phyloP scores from a whole-genome alignment of 805 yeast species.

The Saccharomycopsis capsularis region DNA sequence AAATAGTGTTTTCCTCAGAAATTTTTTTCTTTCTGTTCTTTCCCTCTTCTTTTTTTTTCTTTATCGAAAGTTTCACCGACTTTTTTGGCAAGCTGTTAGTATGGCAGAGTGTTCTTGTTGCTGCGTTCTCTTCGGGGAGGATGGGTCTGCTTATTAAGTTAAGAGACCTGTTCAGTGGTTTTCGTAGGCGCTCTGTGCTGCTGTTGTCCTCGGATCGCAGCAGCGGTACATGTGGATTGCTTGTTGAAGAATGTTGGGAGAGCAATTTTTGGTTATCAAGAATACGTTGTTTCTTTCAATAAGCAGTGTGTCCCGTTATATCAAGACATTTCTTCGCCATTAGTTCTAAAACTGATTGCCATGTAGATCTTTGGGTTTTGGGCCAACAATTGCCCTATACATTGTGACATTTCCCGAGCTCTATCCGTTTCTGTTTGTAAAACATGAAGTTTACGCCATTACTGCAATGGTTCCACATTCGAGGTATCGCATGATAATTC shows the following conservation, averaged over 20 bases:
- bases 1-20: too few relatives aligned
- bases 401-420: too few relatives aligned
- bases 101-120: background rate
- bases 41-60: conserved; percentile 7
- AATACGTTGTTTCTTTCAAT: conserved; percentile 33
- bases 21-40: too few relatives aligned
- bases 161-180: conserved; percentile 14
- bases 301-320: conserved; percentile 39
- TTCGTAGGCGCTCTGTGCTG: background rate
- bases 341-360: too few relatives aligned
- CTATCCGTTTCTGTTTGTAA: too few relatives aligned
- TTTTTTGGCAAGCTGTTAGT: conserved; percentile 2
- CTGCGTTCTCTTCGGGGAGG: background rate
- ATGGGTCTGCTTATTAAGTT: conserved; percentile 21
- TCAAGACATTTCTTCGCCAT: conserved; percentile 37
- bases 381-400: too few relatives aligned
- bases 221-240: conserved; percentile 9
- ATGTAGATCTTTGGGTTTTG: too few relatives aligned
- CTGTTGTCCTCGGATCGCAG: too few relatives aligned
- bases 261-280: conserved; percentile 37
- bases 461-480: too few relatives aligned
- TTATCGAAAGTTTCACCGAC: conserved; percentile 19
- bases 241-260: conserved; percentile 27
- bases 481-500: too few relatives aligned
- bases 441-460: too few relatives aligned